Evolutionary conservation across 1,284 basidiomycete genomes (phyloP).

Genomic region (Peniophora sp.): DNA sequence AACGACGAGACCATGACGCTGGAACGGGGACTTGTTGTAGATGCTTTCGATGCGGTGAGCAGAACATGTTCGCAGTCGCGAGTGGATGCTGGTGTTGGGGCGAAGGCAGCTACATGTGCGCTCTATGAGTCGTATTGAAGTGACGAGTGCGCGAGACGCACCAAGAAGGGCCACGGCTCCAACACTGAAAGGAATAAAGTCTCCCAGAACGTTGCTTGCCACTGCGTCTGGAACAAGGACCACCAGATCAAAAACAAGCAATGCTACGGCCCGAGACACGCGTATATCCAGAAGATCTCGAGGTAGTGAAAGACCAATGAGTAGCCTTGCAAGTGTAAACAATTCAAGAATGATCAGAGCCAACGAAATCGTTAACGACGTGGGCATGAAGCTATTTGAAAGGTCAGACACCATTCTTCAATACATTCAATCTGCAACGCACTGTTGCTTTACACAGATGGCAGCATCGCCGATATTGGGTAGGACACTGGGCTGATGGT

Average conservation of each 20-base stretch:
- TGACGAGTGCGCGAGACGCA: constrained; percentile 8
- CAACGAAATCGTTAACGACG: constrained; percentile 33
- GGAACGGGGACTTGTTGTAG: neutral
- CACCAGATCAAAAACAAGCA: constrained; percentile 38
- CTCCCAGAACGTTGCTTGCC: constrained; percentile 29
- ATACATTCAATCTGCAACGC: neutral
- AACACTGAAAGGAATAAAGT: constrained; percentile 42
- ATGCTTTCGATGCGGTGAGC: neutral
- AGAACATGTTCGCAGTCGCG: neutral
- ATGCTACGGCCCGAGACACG: constrained; percentile 27
- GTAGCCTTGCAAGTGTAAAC: constrained; percentile 31
- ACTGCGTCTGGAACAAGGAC: constrained; percentile 33
- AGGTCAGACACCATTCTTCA: neutral
- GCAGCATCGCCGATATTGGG: neutral
- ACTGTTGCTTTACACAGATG: neutral
- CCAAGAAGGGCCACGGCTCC: constrained; percentile 38
- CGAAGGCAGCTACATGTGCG: neutral
- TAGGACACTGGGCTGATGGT: neutral
- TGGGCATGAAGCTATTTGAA: constrained; percentile 31
- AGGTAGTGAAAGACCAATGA: constrained; percentile 22
- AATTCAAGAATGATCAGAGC: constrained; percentile 33
- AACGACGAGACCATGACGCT: neutral
- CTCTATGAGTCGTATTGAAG: neutral
- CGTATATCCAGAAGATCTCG: constrained; percentile 20
- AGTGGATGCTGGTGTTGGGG: neutral